A percentile compares a stretch with the other conserved stretches of the same genome.
Evolutionary conservation across 1,284 basidiomycete genomes (phyloP).

Genomic region (Puccinia hordei): DNA sequence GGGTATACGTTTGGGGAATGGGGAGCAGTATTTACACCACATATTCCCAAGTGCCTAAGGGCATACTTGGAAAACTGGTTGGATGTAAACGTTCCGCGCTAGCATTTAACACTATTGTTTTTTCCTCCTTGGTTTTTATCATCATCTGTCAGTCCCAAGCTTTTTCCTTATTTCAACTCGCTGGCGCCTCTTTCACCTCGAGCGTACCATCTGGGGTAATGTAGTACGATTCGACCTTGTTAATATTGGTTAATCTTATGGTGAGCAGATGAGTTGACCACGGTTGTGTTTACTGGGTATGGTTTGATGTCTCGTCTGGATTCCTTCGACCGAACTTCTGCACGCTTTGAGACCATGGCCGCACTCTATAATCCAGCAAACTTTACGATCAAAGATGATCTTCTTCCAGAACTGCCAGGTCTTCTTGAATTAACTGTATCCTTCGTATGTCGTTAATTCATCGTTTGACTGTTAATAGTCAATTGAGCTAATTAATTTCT

Average conservation of each 20-base stretch:
- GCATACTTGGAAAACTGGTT: background rate
- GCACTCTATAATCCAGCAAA: background rate
- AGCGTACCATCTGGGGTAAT: background rate
- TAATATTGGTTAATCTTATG: background rate
- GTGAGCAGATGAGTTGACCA: background rate
- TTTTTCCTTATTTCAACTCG: background rate
- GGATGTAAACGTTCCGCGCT: conserved; percentile 13
- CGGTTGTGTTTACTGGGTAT: background rate
- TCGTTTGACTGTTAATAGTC: background rate
- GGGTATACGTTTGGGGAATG: conserved; percentile 16
- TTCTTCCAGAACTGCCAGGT: background rate
- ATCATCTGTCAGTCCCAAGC: background rate
- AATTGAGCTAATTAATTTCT: background rate
- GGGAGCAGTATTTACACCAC: conserved; percentile 14
- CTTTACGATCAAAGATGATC: background rate
- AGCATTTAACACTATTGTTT: background rate
- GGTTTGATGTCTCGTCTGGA: background rate
- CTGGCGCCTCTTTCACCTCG: background rate
- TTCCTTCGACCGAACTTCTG: background rate
- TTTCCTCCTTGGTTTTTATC: background rate
- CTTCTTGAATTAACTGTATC: background rate
- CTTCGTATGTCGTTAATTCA: background rate
- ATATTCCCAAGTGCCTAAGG: background rate
- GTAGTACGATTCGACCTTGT: background rate
- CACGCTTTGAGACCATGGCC: background rate